Evolutionary conservation across 768 basidiomycete genomes (phyloP).

Genomic region (Amanita molliuscula): DNA sequence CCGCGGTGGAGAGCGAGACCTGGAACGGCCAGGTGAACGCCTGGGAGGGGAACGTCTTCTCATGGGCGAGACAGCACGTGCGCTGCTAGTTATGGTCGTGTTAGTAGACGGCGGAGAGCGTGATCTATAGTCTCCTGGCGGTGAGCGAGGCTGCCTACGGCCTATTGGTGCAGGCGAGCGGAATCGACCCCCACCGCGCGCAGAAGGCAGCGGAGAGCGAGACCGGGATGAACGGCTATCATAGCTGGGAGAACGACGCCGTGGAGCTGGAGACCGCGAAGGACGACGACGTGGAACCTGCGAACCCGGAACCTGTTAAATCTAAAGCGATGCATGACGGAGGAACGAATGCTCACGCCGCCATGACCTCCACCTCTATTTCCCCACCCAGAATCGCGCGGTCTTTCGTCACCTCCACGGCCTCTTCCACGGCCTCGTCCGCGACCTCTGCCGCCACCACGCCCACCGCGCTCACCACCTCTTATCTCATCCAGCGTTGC

Average conservation of each 20-base stretch:
- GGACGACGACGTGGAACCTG: slow-evolving; percentile 37
- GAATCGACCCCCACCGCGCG: slow-evolving; percentile 10
- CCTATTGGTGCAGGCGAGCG: slow-evolving; percentile 25
- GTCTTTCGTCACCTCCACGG: slow-evolving; percentile 27
- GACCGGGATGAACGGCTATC: slow-evolving; percentile 25
- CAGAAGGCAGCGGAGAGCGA: slow-evolving; percentile 22
- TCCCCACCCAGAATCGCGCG: slow-evolving; percentile 55
- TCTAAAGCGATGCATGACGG: background rate
- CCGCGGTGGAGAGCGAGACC: slow-evolving; percentile 28
- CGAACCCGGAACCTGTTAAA: slow-evolving; percentile 6
- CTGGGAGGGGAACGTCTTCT: slow-evolving; percentile 13
- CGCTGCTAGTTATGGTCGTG: background rate
- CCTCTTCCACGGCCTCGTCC: slow-evolving; percentile 42
- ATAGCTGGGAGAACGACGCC: slow-evolving; percentile 24
- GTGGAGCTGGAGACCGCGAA: slow-evolving; percentile 30
- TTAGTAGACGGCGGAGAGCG: slow-evolving; percentile 15
- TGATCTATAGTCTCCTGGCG: slow-evolving; percentile 9
- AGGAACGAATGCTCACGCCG: slow-evolving; percentile 18
- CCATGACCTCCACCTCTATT: slow-evolving; percentile 42
- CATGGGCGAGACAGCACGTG: background rate
- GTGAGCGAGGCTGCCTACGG: slow-evolving; percentile 20
- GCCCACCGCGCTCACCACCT: slow-evolving; percentile 43
- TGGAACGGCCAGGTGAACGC: slow-evolving; percentile 23
- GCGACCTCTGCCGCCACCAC: slow-evolving; percentile 50
- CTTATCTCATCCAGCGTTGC: slow-evolving; percentile 59